A percentile compares a stretch with the other conserved stretches of the same genome.
phyloP scores from a whole-genome alignment of 176 grass and related monocot genomes.

The bread wheat (Triticum aestivum) region DNA sequence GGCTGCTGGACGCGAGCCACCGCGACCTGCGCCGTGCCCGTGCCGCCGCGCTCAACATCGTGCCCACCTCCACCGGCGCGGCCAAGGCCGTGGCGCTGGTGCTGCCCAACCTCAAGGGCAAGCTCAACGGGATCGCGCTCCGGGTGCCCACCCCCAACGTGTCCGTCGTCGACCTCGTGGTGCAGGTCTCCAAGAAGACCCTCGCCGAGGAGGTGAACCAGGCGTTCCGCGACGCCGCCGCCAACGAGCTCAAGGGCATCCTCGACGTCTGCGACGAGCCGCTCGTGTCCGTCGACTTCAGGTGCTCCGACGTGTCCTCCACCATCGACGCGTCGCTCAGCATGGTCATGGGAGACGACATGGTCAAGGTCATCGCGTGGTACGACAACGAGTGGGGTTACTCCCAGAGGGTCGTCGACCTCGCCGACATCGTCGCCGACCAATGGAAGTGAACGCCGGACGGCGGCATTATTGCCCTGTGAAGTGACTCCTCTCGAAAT shows the following conservation, averaged over 20 bases:
- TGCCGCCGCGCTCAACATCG: conserved; percentile 86
- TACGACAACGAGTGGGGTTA: conserved; percentile 94
- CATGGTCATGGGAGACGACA: conserved; percentile 74
- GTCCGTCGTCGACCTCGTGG: conserved; percentile 82
- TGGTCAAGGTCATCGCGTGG: conserved; percentile 80
- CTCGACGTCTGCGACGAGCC: conserved; percentile 73
- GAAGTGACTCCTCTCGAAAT: conserved; percentile 24
- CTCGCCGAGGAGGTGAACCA: conserved; percentile 80
- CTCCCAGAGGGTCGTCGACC: conserved; percentile 73
- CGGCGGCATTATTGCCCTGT: background rate
- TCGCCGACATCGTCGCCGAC: conserved; percentile 59
- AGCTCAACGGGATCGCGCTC: conserved; percentile 89
- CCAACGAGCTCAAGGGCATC: conserved; percentile 62
- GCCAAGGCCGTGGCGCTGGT: conserved; percentile 86
- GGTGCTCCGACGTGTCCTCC: conserved; percentile 66
- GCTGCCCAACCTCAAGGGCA: conserved; percentile 81
- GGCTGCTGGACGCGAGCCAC: conserved; percentile 80
- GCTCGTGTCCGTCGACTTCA: conserved; percentile 83
- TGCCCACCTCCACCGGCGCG: conserved; percentile 81
- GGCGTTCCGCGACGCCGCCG: conserved; percentile 61
- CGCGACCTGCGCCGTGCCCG: conserved; percentile 77
- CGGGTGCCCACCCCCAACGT: conserved; percentile 81
- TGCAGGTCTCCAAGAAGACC: conserved; percentile 79
- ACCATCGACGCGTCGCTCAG: conserved; percentile 62
- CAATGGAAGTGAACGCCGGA: conserved; percentile 55